Evolutionary conservation across 176 grass and related monocot genomes (phyloP), one percentile per base, ranked within the genome.

Genomic region (Ampelocalamus luodianensis): DNA sequence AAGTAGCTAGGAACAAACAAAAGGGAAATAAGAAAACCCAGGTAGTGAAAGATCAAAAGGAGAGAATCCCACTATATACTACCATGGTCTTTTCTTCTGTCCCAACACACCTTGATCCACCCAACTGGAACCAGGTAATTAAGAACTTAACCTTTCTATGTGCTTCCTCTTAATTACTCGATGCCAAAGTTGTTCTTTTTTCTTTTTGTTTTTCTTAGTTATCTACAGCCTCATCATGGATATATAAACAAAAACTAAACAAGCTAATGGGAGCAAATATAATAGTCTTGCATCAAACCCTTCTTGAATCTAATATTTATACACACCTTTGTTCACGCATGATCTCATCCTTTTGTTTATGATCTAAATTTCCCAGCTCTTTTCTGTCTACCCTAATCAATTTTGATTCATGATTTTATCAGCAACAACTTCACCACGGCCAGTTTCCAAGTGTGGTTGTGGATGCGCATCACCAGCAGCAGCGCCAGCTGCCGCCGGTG

Each of bases 51-150:
- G 58, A 80, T 44, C 26, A 60, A 64, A 62, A 82, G 32, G 65
- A 42, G 24, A 24, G 50, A 68, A 79, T 51, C 46, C 13, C 37
- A 65, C 16, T 92, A 85, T 77, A 26, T 29, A 12, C 24, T 29
- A 24, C 24, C 24, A 63, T 63, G 60, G 24, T 2, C 60, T 63
- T 63, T 63, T 63, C 60, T 29, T 27, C 60, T 13, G 11, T 5
- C 24, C 24, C 60, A 14, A 29, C 60, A 14, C 24, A 63, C 12
- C 63, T 88, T 76, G 90, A 88, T 91, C 76, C 61, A 36, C 12
- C 77, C n/a, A 88, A 79, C 79, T 86, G 90, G 90, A 88, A 78
- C 66, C 90, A 79, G 82, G 76, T 81, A 48, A 74, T n/a, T 78
- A 64, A 85, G 39, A 40, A 43, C 16, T 60, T 66, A 63, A 24